phyloP scores from a whole-genome alignment of 2,329 filamentous ascomycete genomes.

The Monosporascus cannonballus region DNA sequence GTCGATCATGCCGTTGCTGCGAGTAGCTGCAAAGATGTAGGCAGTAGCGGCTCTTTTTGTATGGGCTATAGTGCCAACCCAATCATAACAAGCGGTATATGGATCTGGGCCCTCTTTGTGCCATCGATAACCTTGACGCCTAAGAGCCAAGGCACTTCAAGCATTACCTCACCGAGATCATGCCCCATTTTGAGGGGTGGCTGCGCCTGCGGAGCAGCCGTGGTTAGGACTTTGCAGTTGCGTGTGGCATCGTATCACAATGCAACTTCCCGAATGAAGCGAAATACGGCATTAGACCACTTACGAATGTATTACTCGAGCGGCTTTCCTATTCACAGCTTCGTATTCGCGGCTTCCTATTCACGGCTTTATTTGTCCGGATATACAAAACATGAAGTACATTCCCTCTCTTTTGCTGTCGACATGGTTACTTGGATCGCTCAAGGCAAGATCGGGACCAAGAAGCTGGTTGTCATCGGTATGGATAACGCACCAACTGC shows the following conservation, averaged over 20 bases:
- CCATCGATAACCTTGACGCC: too few relatives aligned
- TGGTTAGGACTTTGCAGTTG: not conserved
- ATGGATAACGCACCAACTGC: constrained; percentile 1
- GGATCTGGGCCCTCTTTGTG: too few relatives aligned
- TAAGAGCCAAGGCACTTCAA: too few relatives aligned
- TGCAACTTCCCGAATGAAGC: constrained; percentile 8
- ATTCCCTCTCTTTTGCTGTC: not conserved
- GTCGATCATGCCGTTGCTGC: too few relatives aligned
- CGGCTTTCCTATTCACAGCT: constrained; percentile 8
- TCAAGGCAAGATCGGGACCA: constrained; percentile 9
- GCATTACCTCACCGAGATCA: too few relatives aligned
- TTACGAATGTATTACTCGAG: constrained; percentile 7
- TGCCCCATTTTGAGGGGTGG: too few relatives aligned
- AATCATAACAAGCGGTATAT: too few relatives aligned
- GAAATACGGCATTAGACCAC: constrained; percentile 4
- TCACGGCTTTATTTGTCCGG: constrained; percentile 7
- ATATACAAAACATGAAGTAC: not conserved
- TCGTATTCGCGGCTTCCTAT: constrained; percentile 8
- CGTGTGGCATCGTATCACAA: constrained; percentile 6
- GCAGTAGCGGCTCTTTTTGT: too few relatives aligned
- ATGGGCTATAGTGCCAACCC: too few relatives aligned
- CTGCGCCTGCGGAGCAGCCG: too few relatives aligned
- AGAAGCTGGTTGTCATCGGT: constrained; percentile 1
- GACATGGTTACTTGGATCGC: constrained; percentile 5
- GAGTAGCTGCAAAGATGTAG: too few relatives aligned